A percentile compares a stretch with the other conserved stretches of the same genome.
These are phyloP conservation scores for Cajanus cajan DNA, from an alignment of 306 rosid genomes.

Conservation along the genomic window DNA sequence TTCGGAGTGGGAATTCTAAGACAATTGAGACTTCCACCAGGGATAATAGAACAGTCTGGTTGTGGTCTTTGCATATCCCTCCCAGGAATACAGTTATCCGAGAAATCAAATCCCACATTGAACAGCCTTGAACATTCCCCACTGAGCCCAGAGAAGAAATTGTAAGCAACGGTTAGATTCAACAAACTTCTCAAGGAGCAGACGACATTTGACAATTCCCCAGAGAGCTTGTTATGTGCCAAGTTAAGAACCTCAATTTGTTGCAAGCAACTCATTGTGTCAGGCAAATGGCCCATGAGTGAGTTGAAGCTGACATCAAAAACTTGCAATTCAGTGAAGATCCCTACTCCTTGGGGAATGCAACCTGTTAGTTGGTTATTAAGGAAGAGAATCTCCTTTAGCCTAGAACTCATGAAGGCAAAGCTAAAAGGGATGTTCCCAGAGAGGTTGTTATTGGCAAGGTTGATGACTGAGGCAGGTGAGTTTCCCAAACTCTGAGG, in stretches of 20 bases:
- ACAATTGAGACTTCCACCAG: slow-evolving; percentile 75
- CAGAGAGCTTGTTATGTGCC: slow-evolving; percentile 81
- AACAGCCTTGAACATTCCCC: slow-evolving; percentile 56
- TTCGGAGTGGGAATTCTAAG: slow-evolving; percentile 68
- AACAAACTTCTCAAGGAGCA: slow-evolving; percentile 59
- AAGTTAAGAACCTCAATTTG: slow-evolving; percentile 73
- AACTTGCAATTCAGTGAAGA: slow-evolving; percentile 75
- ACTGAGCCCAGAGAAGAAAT: slow-evolving; percentile 84
- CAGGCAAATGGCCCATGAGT: slow-evolving; percentile 80
- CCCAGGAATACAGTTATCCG: slow-evolving; percentile 83
- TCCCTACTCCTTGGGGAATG: slow-evolving; percentile 79
- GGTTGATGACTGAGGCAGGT: slow-evolving; percentile 87
- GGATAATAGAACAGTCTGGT: slow-evolving; percentile 77
- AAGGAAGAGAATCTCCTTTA: slow-evolving; percentile 71
- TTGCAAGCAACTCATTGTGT: slow-evolving; percentile 72
- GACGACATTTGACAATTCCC: slow-evolving; percentile 66
- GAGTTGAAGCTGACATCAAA: slow-evolving; percentile 82
- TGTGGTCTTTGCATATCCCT: slow-evolving; percentile 71
- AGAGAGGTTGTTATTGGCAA: slow-evolving; percentile 69
- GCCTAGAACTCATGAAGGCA: slow-evolving; percentile 56
- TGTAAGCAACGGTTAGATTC: slow-evolving; percentile 75
- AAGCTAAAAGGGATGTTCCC: slow-evolving; percentile 74
- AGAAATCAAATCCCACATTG: slow-evolving; percentile 78
- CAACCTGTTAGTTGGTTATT: slow-evolving; percentile 86
- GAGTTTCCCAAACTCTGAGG: slow-evolving; percentile 79